Percentiles rank a stretch among this genome's conserved stretches.
These are phyloP conservation scores for Colletotrichum acutatum DNA, from an alignment of 2,329 filamentous ascomycete species.

Conservation along the genomic window DNA sequence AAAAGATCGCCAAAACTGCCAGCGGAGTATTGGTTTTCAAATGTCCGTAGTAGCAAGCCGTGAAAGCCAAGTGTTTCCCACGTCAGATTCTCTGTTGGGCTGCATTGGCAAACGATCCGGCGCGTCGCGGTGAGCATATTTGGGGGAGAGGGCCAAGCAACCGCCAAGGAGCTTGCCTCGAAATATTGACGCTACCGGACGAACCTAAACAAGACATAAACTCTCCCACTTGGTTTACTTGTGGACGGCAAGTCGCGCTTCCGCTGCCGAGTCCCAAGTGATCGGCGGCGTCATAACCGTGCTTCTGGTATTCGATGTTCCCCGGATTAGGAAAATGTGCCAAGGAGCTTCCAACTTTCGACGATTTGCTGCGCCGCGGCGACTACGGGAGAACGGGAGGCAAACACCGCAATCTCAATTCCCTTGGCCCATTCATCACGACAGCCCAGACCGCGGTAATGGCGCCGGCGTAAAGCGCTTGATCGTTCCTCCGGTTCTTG, in stretches of 20 bases:
- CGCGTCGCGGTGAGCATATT: not conserved
- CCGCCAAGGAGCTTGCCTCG: slow-evolving; percentile 19
- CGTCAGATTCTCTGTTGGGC: not conserved
- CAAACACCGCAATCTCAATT: slow-evolving; percentile 6
- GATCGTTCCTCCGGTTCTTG: slow-evolving; percentile 9
- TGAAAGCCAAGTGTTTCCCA: not conserved
- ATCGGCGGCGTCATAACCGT: slow-evolving; percentile 21
- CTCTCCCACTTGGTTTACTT: not conserved
- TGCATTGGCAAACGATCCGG: not conserved
- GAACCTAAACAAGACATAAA: not conserved
- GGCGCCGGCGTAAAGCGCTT: not conserved
- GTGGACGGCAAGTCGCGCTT: slow-evolving; percentile 5
- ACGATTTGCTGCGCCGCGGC: not conserved
- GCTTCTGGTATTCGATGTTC: not conserved
- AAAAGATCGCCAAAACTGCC: not conserved
- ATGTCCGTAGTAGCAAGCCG: not conserved
- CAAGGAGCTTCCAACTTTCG: not conserved
- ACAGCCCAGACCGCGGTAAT: not conserved
- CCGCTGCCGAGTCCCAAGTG: slow-evolving; percentile 9
- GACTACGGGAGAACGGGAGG: slow-evolving; percentile 1
- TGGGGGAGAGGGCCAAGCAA: not conserved
- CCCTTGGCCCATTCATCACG: slow-evolving; percentile 29
- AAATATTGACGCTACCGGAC: slow-evolving; percentile 1
- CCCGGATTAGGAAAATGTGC: not conserved
- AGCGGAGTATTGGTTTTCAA: not conserved